Conservation (phyloP, 2,329 filamentous ascomycete species). For the Penicillium hordei region DNA sequence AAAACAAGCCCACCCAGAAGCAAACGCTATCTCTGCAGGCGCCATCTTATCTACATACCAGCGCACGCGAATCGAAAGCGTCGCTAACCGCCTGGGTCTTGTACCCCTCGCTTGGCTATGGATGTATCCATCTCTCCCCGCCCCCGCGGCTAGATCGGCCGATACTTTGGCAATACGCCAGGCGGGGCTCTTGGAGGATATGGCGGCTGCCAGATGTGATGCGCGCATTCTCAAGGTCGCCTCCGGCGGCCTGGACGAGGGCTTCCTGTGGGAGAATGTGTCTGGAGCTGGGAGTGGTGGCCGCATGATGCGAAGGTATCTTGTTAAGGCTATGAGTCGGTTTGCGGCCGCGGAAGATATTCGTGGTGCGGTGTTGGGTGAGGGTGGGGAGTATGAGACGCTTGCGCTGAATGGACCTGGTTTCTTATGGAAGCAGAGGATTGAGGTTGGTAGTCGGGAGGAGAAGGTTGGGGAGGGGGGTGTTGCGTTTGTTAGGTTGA, state of each 20-base stretch:
- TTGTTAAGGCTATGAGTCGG: conserved; percentile 52
- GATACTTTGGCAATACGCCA: conserved; percentile 22
- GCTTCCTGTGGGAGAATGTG: conserved; percentile 78
- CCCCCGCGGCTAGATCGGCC: conserved; percentile 33
- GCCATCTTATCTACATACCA: conserved; percentile 96
- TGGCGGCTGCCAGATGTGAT: conserved; percentile 74
- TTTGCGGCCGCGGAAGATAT: conserved; percentile 60
- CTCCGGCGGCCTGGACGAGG: conserved; percentile 80
- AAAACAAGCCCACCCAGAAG: conserved; percentile 68
- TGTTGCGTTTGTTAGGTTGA: conserved; percentile 68
- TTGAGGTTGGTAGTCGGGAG: conserved; percentile 60
- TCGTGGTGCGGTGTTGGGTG: conserved; percentile 75
- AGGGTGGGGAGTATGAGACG: conserved; percentile 96
- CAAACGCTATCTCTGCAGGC: conserved; percentile 84
- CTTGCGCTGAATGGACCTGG: conserved; percentile 78
- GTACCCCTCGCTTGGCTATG: conserved; percentile 83
- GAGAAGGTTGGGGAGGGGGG: conserved; percentile 71
- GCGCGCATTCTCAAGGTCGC: conserved; percentile 95
- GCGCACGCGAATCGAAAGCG: conserved; percentile 89
- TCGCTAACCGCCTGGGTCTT: conserved; percentile 80
- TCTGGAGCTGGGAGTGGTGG: conserved; percentile 48
- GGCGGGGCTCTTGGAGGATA: conserved; percentile 69
- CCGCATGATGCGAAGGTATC: conserved; percentile 41
- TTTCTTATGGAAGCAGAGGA: conserved; percentile 68
- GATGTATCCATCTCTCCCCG: conserved; percentile 78